Evolutionary conservation across 306 rosid species (phyloP), one percentile per base, ranked within the genome.

Genomic region (Vachellia pachyceras): DNA sequence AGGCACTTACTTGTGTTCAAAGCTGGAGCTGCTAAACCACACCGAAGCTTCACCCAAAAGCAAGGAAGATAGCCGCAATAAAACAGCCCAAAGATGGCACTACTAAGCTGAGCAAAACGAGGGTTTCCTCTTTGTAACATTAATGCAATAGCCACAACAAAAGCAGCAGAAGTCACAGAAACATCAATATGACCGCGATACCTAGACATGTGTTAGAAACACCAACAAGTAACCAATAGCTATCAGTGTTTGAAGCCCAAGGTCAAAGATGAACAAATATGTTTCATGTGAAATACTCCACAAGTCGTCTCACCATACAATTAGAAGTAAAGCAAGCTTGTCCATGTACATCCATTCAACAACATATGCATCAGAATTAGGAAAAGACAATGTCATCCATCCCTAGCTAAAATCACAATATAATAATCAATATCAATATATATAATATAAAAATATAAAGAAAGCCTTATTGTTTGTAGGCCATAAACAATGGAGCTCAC

Each of bases 31-130:
- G 97, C 87, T 82, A 95, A 80, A 66, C 98, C 94, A 82, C 98
- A 95, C 76, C 99, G 96, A 93, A 95, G 99, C 87, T 95, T 95
- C 78, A 95, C 91, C 99, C 99, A 95, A 68, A 95, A 95, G 78
- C 94, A 90, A 55, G 99, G 99, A 88, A 95, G 99, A 88, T 95
- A 95, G 68, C 97, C 98, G 67, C 95, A 91, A 75, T 95, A 95
- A 87, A 95, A 90, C 69, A 95, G 87, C 80, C 99, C 99, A 86
- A 95, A 95, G 77, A 93, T 85, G 61, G 97, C 87, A 89, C 98
- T 95, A 84, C 94, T 93, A 69, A 93, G 97, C 86, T 95, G 99
- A 18, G 99, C 88, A 76, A 95, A 95, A 77, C 98, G 97, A 49
- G 99, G 97, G 79, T 80, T 91, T 80, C 94, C 97, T 91, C 93